Evolutionary conservation across 768 basidiomycete genomes (phyloP).

Genomic region (Porpolomopsis calyptriformis): DNA sequence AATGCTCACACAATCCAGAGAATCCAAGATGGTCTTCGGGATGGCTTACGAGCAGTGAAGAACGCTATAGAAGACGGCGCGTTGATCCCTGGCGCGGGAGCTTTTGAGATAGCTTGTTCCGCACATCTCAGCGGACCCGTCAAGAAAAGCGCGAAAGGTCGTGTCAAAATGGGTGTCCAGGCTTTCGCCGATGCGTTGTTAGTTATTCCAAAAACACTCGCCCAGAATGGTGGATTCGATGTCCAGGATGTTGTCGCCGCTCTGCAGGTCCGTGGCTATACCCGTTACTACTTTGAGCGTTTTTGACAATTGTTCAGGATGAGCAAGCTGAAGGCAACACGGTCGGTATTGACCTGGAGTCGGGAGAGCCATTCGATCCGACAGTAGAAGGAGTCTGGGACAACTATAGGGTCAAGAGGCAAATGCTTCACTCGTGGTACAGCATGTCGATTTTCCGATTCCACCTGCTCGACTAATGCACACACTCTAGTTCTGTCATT

Average conservation of each 20-base stretch:
- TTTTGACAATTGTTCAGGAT: conserved; percentile 39
- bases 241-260: conserved; percentile 92
- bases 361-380: conserved; percentile 94
- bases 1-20: conserved; percentile 94
- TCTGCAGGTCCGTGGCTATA: conserved; percentile 51
- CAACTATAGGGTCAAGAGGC: conserved; percentile 96
- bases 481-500: conserved; percentile 64
- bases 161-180: conserved; percentile 94
- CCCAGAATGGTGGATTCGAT: conserved; percentile 92
- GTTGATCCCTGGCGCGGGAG: conserved; percentile 92
- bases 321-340: conserved; percentile 89
- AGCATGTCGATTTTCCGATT: conserved; percentile 15
- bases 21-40: conserved; percentile 95
- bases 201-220: conserved; percentile 93
- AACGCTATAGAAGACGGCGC: conserved; percentile 88
- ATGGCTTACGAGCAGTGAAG: conserved; percentile 92
- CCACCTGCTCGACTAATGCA: conserved; percentile 14
- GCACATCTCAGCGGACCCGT: conserved; percentile 68
- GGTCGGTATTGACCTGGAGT: conserved; percentile 85
- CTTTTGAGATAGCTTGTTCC: conserved; percentile 91
- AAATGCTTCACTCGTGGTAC: conserved; percentile 96
- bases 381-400: conserved; percentile 97
- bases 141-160: conserved; percentile 83
- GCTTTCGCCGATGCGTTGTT: conserved; percentile 93
- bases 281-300: background rate